Evolutionary conservation across 2,329 filamentous ascomycete genomes (phyloP), one percentile per base, ranked within the genome.

Genomic region (Diatrype stigma): DNA sequence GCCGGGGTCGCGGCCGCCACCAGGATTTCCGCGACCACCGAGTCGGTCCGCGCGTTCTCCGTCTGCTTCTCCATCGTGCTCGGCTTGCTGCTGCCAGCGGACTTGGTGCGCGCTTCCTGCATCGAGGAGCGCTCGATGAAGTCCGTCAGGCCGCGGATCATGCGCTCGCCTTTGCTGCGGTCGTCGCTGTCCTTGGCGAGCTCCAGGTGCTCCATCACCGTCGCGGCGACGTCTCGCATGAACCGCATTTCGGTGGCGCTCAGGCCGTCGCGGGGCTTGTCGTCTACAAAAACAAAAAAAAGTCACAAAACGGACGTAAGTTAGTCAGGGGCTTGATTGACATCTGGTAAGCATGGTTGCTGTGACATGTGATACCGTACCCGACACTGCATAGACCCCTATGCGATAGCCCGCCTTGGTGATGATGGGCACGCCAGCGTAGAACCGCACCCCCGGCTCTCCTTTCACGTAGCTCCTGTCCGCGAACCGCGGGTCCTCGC

Each of bases 201-300:
- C 66, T 84, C 81, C 8, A 88, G 64, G 51, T 86, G 83, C 35
- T 82, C 76, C 69, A 84, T n/a, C n/a, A n/a, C 82, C 3, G 81
- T 77, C 17, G 69, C 68, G 0, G 77, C 71, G 66, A 86, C 73
- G 38, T 82, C 81, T 42, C 77, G 73, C 62, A 87, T 68, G 46
- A 81, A 84, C 21, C 73, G 70, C 2, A 77, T 54, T 46, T 82
- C 76, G 8, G 71, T 70, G 0, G 70, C 60, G 11, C 67, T 68
- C 17, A 87, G 60, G 0, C 76, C 77, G 40, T 56, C 59, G 14
- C 80, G 76, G 0, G 79, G 75, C n/a, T 72, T 71, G 42, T 79
- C 75, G 56, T 86, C 38, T 42, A 42, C 7, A 19, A 1, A 16
- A n/a, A 16, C n/a, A n/a, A n/a, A n/a, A n/a, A n/a, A n/a, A n/a